These are phyloP conservation scores for Cylindrodendrum hubeiense DNA, from an alignment of 2,329 filamentous ascomycete species.

Conservation along the genomic window DNA sequence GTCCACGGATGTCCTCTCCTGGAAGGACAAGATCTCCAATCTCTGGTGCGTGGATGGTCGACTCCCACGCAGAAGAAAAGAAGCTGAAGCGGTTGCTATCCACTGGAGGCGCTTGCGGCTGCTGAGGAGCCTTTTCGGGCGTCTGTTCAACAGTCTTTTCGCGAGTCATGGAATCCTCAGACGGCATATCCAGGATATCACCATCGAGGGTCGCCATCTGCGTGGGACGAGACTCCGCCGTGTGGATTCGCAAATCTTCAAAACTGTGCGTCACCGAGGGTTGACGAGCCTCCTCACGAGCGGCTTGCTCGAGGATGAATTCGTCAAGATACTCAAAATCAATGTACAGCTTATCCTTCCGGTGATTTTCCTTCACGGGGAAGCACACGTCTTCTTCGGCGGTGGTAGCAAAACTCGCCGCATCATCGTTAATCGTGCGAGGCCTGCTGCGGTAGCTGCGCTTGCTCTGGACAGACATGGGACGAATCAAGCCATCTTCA, in stretches of 20 bases:
- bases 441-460: slow-evolving; percentile 69
- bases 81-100: slow-evolving; percentile 92
- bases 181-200: slow-evolving; percentile 68
- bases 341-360: slow-evolving; percentile 81
- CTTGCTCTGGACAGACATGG: slow-evolving; percentile 77
- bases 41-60: slow-evolving; percentile 90
- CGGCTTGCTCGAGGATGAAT: slow-evolving; percentile 76
- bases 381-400: slow-evolving; percentile 93
- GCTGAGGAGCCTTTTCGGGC: slow-evolving; percentile 46
- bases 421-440: slow-evolving; percentile 72
- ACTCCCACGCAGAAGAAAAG: slow-evolving; percentile 95
- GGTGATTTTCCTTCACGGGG: slow-evolving; percentile 75
- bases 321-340: slow-evolving; percentile 96
- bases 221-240: slow-evolving; percentile 41
- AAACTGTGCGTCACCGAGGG: slow-evolving; percentile 54
- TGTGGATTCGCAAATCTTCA: slow-evolving; percentile 48
- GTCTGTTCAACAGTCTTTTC: slow-evolving; percentile 59
- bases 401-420: slow-evolving; percentile 72
- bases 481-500: slow-evolving; percentile 71
- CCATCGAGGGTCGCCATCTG: slow-evolving; percentile 66
- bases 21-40: slow-evolving; percentile 90
- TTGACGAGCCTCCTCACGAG: slow-evolving; percentile 63
- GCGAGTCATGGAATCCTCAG: slow-evolving; percentile 55
- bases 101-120: slow-evolving; percentile 53
- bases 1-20: slow-evolving; percentile 87